Percentiles rank a stretch among this genome's conserved stretches.
phyloP scores from a whole-genome alignment of 2,329 filamentous ascomycete genomes.

The Emergomyces orientalis region DNA sequence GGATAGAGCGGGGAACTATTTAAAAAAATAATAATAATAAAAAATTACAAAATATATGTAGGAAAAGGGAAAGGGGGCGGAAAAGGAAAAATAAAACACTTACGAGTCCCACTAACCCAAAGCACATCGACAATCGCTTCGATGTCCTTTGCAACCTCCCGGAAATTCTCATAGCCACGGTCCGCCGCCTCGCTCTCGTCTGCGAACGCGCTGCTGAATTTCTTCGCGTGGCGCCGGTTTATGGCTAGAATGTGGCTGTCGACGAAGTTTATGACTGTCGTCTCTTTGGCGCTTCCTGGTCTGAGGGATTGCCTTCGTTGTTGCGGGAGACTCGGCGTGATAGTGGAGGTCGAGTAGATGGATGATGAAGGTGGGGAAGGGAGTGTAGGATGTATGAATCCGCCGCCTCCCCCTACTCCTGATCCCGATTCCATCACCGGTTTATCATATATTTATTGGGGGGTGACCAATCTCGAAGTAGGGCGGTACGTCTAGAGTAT shows the following conservation, averaged over 20 bases:
- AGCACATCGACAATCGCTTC: constrained; percentile 67
- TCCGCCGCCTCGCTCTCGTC: constrained; percentile 28
- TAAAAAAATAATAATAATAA: too few species aligned
- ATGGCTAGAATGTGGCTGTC: constrained; percentile 45
- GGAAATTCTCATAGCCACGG: constrained; percentile 52
- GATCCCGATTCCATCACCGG: background rate
- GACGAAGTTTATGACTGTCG: constrained; percentile 48
- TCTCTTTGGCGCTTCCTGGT: constrained; percentile 51
- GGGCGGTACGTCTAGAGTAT: background rate
- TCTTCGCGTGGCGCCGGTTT: constrained; percentile 46
- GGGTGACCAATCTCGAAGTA: background rate
- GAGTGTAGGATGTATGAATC: constrained; percentile 32
- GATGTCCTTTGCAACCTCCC: constrained; percentile 63
- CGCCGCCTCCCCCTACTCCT: constrained; percentile 27
- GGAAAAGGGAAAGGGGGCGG: too few species aligned
- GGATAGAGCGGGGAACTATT: background rate
- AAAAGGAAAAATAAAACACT: constrained; percentile 28
- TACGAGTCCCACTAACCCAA: constrained; percentile 82
- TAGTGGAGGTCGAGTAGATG: constrained; percentile 39
- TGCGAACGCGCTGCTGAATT: constrained; percentile 25
- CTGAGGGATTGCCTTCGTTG: constrained; percentile 45
- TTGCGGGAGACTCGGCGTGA: constrained; percentile 39
- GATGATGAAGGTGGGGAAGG: constrained; percentile 44
- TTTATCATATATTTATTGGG: background rate
- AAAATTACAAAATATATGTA: constrained; percentile 1